Base-by-base conservation (phyloP, 768 basidiomycete genomes). In the Rubroboletus satanas region DNA sequence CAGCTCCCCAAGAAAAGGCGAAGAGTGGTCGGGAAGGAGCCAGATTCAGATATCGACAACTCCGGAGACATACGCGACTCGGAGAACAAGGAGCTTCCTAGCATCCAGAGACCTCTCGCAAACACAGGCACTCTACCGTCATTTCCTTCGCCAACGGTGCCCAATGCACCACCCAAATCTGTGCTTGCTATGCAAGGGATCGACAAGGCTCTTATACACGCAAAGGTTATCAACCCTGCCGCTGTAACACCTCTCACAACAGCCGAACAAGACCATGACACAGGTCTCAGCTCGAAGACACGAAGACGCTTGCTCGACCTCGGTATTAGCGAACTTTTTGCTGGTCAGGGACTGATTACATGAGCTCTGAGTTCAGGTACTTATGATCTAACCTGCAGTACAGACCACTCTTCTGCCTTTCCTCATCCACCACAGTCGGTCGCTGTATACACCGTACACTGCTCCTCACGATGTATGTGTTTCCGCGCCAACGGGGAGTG, bases 401-500 rank as follows among this genome's bases (percentile, higher is more conserved):
- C 97, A 99, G 77, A 93, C 91, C 1, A 81, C 80, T 17, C 80
- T 98, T 12, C 72, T 98, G 0, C 95, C 96, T 1, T 84, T 93
- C 65, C 76, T 98, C 0, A 79, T 95, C 14, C 77, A 79, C 15
- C 48, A 74, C 45, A 66, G 76, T 17, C 56, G 74, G 47, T 69
- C 75, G 1, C 70, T 93, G 10, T 91, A 92, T 63, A 74, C 78
- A 41, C 85, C 90, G 0, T 85, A 82, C 61, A 67, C 79, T 53
- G 78, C 82, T 35, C 85, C 85, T 28, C 79, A 79, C 28, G 97
- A 99, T 71, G 79, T 94, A 12, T 95, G 94, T 61, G 90, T 96
- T 12, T 97, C 93, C 8, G 97, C 97, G 1, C 97, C 97, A 0
- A 99, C 97, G 0, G 97, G 97, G 23, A 97, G 94, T 62, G 97